Evolutionary conservation across 192 early-diverging fungal species (phyloP).

Genomic region (Linnemannia hyalina): DNA sequence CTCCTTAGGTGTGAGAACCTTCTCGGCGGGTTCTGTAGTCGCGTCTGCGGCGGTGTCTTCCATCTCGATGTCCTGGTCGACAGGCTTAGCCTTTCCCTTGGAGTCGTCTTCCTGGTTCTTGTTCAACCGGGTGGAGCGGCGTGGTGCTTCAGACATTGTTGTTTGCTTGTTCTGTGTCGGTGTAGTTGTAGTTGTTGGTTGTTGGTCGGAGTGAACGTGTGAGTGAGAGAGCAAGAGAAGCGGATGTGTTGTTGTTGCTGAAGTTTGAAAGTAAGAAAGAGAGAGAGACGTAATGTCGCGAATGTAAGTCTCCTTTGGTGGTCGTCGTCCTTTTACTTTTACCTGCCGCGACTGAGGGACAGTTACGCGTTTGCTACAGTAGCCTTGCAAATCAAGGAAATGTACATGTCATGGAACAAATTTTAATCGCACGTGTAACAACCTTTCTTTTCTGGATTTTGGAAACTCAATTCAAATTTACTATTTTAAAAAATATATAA

Average conservation of each 20-base stretch:
- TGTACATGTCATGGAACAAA: background rate
- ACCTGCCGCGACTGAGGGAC: background rate
- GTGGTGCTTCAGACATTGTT: constrained; percentile 54
- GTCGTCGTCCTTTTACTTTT: background rate
- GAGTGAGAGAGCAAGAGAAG: background rate
- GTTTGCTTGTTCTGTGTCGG: background rate
- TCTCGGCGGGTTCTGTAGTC: constrained; percentile 18
- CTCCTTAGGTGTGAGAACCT: constrained; percentile 48
- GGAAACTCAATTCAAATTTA: too few species aligned
- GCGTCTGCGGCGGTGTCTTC: constrained; percentile 26
- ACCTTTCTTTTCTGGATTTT: background rate
- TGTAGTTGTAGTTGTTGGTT: background rate
- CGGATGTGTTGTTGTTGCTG: too few species aligned
- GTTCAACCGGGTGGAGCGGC: constrained; percentile 51
- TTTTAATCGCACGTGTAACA: background rate
- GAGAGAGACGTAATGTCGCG: background rate
- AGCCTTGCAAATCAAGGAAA: background rate
- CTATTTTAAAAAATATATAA: too few species aligned
- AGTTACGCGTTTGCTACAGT: background rate
- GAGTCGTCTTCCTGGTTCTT: constrained; percentile 53
- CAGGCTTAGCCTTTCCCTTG: constrained; percentile 44
- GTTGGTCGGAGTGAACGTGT: background rate
- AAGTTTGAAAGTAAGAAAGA: background rate
- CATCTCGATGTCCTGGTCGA: constrained; percentile 56
- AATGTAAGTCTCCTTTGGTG: background rate